Evolutionary conservation across 345 rosid genomes (phyloP).

Genomic region (Heritiera fomes): DNA sequence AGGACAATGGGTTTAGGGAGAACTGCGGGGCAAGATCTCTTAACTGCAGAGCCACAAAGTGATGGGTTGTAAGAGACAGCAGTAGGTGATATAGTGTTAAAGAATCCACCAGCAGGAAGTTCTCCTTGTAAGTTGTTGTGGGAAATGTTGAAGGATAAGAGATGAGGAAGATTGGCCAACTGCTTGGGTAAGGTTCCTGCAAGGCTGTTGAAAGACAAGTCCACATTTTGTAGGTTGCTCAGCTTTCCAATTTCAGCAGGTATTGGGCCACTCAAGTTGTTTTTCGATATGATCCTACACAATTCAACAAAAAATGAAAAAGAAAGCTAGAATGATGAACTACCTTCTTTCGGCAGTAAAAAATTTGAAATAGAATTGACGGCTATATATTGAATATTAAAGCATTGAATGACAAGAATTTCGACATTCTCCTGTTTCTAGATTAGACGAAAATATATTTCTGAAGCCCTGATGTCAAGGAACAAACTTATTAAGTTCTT

Average conservation of each 20-base stretch:
- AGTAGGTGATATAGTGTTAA: slow-evolving; percentile 69
- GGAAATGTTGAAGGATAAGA: slow-evolving; percentile 76
- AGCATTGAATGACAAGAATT: not conserved
- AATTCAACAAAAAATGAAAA: slow-evolving; percentile 17
- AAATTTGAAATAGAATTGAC: not conserved
- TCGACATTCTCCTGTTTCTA: too few species aligned
- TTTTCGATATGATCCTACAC: slow-evolving; percentile 63
- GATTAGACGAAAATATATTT: not conserved
- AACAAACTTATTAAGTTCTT: not conserved
- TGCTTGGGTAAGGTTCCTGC: slow-evolving; percentile 71
- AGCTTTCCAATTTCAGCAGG: slow-evolving; percentile 65
- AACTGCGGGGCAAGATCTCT: slow-evolving; percentile 76
- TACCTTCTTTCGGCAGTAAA: not conserved
- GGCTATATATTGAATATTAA: not conserved
- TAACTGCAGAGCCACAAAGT: slow-evolving; percentile 84
- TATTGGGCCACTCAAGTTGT: slow-evolving; percentile 59
- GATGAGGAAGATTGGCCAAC: slow-evolving; percentile 73
- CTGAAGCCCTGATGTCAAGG: not conserved
- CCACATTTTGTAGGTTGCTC: slow-evolving; percentile 57
- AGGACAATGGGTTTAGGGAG: slow-evolving; percentile 93
- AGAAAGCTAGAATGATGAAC: not conserved
- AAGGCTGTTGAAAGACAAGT: slow-evolving; percentile 64
- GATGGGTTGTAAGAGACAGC: slow-evolving; percentile 74
- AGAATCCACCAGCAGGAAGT: slow-evolving; percentile 81
- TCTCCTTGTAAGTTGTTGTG: slow-evolving; percentile 80